A percentile compares a stretch with the other conserved stretches of the same genome.
Conservation (phyloP, 257 asterid species). For the Nicotiana benthamiana region DNA sequence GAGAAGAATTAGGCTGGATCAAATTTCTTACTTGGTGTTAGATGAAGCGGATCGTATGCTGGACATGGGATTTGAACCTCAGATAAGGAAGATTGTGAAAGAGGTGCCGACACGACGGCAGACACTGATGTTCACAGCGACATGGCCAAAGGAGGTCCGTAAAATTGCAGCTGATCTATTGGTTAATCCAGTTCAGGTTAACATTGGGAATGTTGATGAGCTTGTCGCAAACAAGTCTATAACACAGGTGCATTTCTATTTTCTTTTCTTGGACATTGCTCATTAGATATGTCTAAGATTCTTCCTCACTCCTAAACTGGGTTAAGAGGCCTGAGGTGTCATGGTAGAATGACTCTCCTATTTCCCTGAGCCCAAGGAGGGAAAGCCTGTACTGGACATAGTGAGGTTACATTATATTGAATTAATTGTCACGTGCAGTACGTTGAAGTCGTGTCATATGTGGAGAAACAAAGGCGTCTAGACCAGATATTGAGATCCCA, state of each 20-base stretch:
- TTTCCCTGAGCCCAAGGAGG: not conserved
- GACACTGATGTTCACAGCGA: slow-evolving; percentile 96
- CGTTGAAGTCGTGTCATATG: slow-evolving; percentile 61
- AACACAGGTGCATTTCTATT: slow-evolving; percentile 57
- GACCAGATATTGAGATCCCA: slow-evolving; percentile 92
- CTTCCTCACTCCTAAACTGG: not conserved
- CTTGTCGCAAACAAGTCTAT: slow-evolving; percentile 96
- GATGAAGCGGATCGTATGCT: slow-evolving; percentile 99
- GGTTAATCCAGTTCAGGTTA: slow-evolving; percentile 83
- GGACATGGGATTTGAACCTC: slow-evolving; percentile 99
- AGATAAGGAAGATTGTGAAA: slow-evolving; percentile 94
- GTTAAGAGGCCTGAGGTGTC: not conserved
- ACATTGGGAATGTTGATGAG: slow-evolving; percentile 87
- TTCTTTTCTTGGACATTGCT: not conserved
- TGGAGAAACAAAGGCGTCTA: slow-evolving; percentile 77
- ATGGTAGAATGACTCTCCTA: not conserved
- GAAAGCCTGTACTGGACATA: not conserved
- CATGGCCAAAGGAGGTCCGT: slow-evolving; percentile 99
- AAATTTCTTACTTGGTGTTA: slow-evolving; percentile 87
- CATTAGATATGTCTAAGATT: not conserved
- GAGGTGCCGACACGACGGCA: slow-evolving; percentile 83
- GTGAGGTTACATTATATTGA: not conserved
- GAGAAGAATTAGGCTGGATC: slow-evolving; percentile 78
- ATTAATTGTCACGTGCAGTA: slow-evolving; percentile 31
- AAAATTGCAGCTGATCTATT: slow-evolving; percentile 87